Evolutionary conservation across 306 rosid genomes (phyloP).

Genomic region (Vigna nakashimae): DNA sequence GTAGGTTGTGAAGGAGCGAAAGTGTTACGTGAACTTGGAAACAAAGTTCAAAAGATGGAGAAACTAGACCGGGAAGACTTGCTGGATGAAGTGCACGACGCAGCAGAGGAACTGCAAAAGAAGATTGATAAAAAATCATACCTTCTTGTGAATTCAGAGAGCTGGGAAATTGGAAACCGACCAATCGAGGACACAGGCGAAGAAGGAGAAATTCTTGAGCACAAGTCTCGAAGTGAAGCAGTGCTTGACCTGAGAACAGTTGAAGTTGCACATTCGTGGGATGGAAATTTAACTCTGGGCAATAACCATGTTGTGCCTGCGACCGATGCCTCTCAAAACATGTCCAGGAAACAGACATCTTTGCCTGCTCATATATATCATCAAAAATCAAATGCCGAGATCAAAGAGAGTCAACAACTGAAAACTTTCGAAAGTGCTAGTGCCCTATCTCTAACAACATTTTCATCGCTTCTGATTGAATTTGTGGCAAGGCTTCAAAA

Average conservation of each 20-base stretch:
- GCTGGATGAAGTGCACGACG: conserved; percentile 76
- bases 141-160: conserved; percentile 85
- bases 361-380: conserved; percentile 67
- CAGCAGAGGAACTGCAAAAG: conserved; percentile 87
- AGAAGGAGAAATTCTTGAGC: conserved; percentile 56
- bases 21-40: conserved; percentile 81
- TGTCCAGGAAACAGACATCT: conserved; percentile 60
- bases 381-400: conserved; percentile 38
- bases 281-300: conserved; percentile 27
- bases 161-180: conserved; percentile 89
- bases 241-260: conserved; percentile 70
- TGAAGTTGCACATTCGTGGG: conserved; percentile 54
- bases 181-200: conserved; percentile 46
- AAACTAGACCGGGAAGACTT: conserved; percentile 62
- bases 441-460: conserved; percentile 74
- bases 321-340: conserved; percentile 43
- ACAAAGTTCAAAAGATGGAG: conserved; percentile 84
- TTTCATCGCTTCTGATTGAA: conserved; percentile 87
- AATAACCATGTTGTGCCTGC: conserved; percentile 39
- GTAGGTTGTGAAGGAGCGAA: conserved; percentile 84
- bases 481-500: conserved; percentile 95
- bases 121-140: conserved; percentile 85
- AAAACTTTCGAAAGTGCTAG: conserved; percentile 86
- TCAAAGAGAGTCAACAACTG: conserved; percentile 56
- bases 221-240: conserved; percentile 88